Evolutionary conservation across 768 basidiomycete species (phyloP), one percentile per base, ranked within the genome.

Genomic region (Porphyrellus cyaneotinctus): DNA sequence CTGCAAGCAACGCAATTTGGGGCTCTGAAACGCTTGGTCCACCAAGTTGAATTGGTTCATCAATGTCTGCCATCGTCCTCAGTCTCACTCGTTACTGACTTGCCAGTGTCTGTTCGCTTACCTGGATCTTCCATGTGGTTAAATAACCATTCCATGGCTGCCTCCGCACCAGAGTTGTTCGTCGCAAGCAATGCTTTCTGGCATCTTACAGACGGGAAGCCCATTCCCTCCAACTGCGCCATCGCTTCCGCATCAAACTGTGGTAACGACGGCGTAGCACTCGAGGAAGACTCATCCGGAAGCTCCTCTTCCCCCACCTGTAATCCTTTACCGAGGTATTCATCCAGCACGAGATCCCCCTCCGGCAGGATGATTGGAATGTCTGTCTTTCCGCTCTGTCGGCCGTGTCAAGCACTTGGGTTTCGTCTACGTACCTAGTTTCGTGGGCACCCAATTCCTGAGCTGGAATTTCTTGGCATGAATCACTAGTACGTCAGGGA

Each of bases 111-210:
- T 8, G 58, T n/a, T n/a, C n/a, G n/a, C 75, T 9, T 41, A 91
- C 93, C 91, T 13, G 91, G 76, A 69, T 98, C 95, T 1, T 97
- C 95, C 90, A 95, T 91, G 67, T 97, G 95, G 39, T 70, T 77
- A 64, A 98, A 95, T 37, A 99, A 69, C 95, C 95, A 99, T 53
- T 92, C 85, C 93, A 95, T 95, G 0, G 97, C 97, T 0, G 75
- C 78, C 56, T 94, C 89, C 0, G 87, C 73, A 52, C 84, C 83
- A 15, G 69, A 72, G 59, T 86, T 85, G 0, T 92, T 91, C 0
- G 94, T 98, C 0, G 92, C 93, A 11, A 95, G 75, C 6, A 98
- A 68, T 0, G 95, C 97, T 59, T 92, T 94, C 61, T 95, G 87
- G 67, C 90, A 94, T 22, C 94, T 81, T 9, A 93, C 67, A 0